Base-by-base conservation (phyloP, 768 basidiomycete genomes). In the Lentinula raphanica region DNA sequence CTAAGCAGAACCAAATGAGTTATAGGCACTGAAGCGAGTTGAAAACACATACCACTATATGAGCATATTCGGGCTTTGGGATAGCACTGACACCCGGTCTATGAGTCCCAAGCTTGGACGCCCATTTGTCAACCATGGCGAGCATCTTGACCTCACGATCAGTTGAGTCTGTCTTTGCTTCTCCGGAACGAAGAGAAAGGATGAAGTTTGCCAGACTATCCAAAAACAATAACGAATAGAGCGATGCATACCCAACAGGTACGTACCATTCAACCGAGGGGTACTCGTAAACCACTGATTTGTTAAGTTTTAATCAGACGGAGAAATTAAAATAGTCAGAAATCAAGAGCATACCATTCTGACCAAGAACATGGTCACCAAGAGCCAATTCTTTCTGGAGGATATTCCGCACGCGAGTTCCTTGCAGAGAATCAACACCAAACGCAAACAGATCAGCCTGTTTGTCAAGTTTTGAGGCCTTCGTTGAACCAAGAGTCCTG, bases 341-440 rank as follows among this genome's bases (percentile, higher is more conserved):
- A 49, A 15, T 5, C 19, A 57, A 15, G 51, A 19, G 31, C 56
- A n/a, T 40, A 68, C 64, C 65, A 62, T 77, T 78, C 64, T 73
- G 70, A 23, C 70, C 72, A 0, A 79, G 66, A 0, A 59, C 68
- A 53, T 65, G 54, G 3, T 66, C 66, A 36, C 57, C 62, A 5
- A 74, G 60, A 56, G 69, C 69, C 21, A 45, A 73, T 11, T 74
- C 74, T 64, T 78, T 78, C 61, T 77, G 77, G 39, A 74, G 65
- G 1, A 69, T 67, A 63, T 83, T 84, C 23, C 81, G 66, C 28
- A 84, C 75, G n/a, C 79, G 68, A 3, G 77, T 76, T 8, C 78
- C 79, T 58, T 82, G 77, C 21, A 84, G 63, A 9, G 82, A 82
- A 64, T 85, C 80, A 29, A 85, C 71, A 23, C 83, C 83, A 49